phyloP scores from a whole-genome alignment of 805 yeast genomes.

The Kluyveromyces starmeri region DNA sequence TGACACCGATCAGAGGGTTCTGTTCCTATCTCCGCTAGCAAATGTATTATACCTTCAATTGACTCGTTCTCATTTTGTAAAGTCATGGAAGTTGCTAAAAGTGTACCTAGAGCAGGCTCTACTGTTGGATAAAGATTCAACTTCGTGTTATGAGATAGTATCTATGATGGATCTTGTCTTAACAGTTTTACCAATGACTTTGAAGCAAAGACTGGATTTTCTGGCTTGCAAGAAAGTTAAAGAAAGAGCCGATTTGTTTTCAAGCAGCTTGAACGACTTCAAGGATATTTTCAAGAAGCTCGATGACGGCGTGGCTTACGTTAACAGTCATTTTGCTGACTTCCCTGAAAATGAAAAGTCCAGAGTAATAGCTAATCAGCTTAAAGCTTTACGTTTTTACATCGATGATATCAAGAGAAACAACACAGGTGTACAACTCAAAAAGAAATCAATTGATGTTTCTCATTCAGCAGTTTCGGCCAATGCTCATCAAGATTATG shows the following conservation, averaged over 20 bases:
- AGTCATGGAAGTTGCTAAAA: slow-evolving; percentile 30
- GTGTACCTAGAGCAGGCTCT: slow-evolving; percentile 1
- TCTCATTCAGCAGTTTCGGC: neutral
- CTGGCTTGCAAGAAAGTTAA: slow-evolving; percentile 26
- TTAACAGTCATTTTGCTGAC: slow-evolving; percentile 41
- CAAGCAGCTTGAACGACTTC: slow-evolving; percentile 30
- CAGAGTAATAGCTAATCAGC: slow-evolving; percentile 44
- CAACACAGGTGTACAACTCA: neutral
- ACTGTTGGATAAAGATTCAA: slow-evolving; percentile 22
- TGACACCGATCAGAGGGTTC: slow-evolving; percentile 24
- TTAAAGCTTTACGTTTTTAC: slow-evolving; percentile 41
- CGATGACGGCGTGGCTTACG: slow-evolving; percentile 25
- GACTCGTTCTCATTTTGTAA: slow-evolving; percentile 37
- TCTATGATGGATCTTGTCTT: slow-evolving; percentile 37
- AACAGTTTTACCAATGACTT: slow-evolving; percentile 44
- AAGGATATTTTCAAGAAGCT: slow-evolving; percentile 34
- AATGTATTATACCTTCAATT: slow-evolving; percentile 49
- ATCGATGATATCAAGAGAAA: slow-evolving; percentile 38
- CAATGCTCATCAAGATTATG: slow-evolving; percentile 29
- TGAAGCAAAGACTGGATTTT: slow-evolving; percentile 33
- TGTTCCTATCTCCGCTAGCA: slow-evolving; percentile 52
- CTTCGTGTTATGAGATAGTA: slow-evolving; percentile 27
- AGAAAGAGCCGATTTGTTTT: slow-evolving; percentile 30
- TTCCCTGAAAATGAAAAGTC: slow-evolving; percentile 46
- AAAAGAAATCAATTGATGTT: neutral